Conservation (phyloP, 2,329 filamentous ascomycete species). For the Microcyclosporella mali region DNA sequence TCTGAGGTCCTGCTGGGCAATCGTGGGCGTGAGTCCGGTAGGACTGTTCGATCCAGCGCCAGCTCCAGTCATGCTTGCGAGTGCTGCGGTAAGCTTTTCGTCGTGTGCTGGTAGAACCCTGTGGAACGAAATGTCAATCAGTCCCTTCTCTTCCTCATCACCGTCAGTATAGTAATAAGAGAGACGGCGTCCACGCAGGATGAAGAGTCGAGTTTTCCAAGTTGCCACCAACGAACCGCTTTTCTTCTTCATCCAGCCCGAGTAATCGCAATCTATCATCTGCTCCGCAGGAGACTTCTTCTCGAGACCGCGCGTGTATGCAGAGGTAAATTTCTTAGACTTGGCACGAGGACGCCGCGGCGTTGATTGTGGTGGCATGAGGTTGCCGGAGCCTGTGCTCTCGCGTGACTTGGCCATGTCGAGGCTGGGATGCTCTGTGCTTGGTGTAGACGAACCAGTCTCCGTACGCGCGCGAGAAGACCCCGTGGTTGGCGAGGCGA, state of each 20-base stretch:
- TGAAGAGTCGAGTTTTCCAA: slow-evolving; percentile 95
- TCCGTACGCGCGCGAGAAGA: slow-evolving; percentile 43
- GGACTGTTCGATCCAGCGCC: slow-evolving; percentile 56
- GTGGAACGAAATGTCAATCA: slow-evolving; percentile 97
- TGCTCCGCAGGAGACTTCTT: slow-evolving; percentile 78
- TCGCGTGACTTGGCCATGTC: slow-evolving; percentile 35
- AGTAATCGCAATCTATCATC: slow-evolving; percentile 82
- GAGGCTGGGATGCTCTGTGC: slow-evolving; percentile 45
- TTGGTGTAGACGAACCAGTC: slow-evolving; percentile 67
- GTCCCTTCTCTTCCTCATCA: slow-evolving; percentile 84
- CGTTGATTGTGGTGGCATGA: slow-evolving; percentile 26
- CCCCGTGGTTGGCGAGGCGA: slow-evolving; percentile 24
- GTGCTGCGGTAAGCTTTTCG: slow-evolving; percentile 81
- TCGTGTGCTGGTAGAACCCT: slow-evolving; percentile 92
- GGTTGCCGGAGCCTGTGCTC: slow-evolving; percentile 37
- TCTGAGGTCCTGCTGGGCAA: slow-evolving; percentile 32
- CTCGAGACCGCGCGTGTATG: slow-evolving; percentile 79
- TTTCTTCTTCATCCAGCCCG: slow-evolving; percentile 99
- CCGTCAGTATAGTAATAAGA: slow-evolving; percentile 95
- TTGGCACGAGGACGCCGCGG: slow-evolving; percentile 21
- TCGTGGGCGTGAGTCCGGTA: slow-evolving; percentile 35
- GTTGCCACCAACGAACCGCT: slow-evolving; percentile 93
- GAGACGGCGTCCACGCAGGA: slow-evolving; percentile 81
- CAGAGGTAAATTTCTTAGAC: slow-evolving; percentile 73
- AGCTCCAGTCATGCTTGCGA: slow-evolving; percentile 87